A percentile compares a stretch with the other conserved stretches of the same genome.
phyloP scores from a whole-genome alignment of 768 basidiomycete genomes.

The Infundibulicybe gibba region DNA sequence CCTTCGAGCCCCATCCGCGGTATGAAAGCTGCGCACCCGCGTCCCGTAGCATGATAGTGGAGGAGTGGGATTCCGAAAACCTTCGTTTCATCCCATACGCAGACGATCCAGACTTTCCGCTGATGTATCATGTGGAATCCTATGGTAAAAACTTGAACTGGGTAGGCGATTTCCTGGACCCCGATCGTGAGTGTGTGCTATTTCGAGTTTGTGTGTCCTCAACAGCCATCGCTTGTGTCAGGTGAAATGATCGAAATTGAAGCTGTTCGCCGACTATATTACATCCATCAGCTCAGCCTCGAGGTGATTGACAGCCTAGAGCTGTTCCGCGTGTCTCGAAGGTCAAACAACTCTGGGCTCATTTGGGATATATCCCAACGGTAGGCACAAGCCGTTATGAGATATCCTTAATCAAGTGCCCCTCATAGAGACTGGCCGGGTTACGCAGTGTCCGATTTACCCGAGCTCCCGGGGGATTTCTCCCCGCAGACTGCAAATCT shows the following conservation, averaged over 20 bases:
- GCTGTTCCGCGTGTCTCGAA: constrained; percentile 21
- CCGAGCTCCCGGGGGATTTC: constrained; percentile 4
- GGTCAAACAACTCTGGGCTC: constrained; percentile 28
- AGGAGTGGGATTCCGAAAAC: neutral
- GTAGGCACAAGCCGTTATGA: constrained; percentile 15
- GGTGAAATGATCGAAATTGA: constrained; percentile 49
- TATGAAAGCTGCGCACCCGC: constrained; percentile 49
- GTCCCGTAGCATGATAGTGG: constrained; percentile 23
- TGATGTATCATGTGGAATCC: constrained; percentile 18
- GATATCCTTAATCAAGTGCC: neutral
- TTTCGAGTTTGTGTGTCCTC: neutral
- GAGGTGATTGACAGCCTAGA: constrained; percentile 30
- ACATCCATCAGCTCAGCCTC: constrained; percentile 20
- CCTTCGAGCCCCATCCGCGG: constrained; percentile 12
- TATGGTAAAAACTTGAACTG: constrained; percentile 19
- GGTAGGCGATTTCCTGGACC: constrained; percentile 39
- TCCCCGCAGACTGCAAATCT: constrained; percentile 22
- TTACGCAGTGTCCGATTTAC: constrained; percentile 7
- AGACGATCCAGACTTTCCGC: constrained; percentile 38
- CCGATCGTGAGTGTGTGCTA: constrained; percentile 38
- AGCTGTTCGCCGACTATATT: constrained; percentile 33
- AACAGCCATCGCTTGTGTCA: constrained; percentile 11
- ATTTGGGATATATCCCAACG: constrained; percentile 40
- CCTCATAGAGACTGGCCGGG: constrained; percentile 38
- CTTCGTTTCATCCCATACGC: constrained; percentile 40